Percentiles rank a stretch among this genome's conserved stretches.
Conservation (phyloP, 352 stramenopile genomes). For the Pythium aristosporum region DNA sequence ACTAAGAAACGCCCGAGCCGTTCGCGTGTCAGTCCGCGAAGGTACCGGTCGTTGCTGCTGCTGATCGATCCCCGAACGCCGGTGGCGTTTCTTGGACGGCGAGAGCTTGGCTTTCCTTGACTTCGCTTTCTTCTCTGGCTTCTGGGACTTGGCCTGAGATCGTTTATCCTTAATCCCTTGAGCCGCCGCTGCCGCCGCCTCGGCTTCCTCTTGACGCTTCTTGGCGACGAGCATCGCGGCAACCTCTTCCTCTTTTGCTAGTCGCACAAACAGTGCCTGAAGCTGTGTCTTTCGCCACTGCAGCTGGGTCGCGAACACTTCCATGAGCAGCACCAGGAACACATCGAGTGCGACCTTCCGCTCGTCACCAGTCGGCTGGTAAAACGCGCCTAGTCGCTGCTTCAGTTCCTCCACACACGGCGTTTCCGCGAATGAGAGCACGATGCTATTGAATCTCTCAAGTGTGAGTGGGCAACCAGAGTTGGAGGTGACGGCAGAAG, state of each 20-base stretch:
- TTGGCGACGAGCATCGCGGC: constrained; percentile 20
- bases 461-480: constrained; percentile 39
- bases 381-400: constrained; percentile 43
- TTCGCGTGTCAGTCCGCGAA: constrained; percentile 38
- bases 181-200: constrained; percentile 8
- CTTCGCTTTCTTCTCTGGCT: constrained; percentile 27
- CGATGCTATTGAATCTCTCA: constrained; percentile 51
- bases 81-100: constrained; percentile 5
- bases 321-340: constrained; percentile 45
- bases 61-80: constrained; percentile 1
- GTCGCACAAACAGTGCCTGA: constrained; percentile 40
- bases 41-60: constrained; percentile 31
- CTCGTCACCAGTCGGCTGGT: constrained; percentile 54
- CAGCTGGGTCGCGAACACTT: constrained; percentile 45
- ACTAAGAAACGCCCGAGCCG: constrained; percentile 41
- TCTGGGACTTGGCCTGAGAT: background rate
- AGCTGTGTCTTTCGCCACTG: constrained; percentile 49
- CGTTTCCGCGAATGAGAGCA: constrained; percentile 37
- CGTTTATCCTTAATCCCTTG: background rate
- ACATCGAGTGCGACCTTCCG: constrained; percentile 49
- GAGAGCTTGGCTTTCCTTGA: constrained; percentile 26
- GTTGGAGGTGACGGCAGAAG: constrained; percentile 31
- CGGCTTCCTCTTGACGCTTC: constrained; percentile 24
- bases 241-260: constrained; percentile 35
- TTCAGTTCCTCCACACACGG: constrained; percentile 35